phyloP scores from a whole-genome alignment of 1,139 yeast genomes.

The Yamadazyma diospyri region DNA sequence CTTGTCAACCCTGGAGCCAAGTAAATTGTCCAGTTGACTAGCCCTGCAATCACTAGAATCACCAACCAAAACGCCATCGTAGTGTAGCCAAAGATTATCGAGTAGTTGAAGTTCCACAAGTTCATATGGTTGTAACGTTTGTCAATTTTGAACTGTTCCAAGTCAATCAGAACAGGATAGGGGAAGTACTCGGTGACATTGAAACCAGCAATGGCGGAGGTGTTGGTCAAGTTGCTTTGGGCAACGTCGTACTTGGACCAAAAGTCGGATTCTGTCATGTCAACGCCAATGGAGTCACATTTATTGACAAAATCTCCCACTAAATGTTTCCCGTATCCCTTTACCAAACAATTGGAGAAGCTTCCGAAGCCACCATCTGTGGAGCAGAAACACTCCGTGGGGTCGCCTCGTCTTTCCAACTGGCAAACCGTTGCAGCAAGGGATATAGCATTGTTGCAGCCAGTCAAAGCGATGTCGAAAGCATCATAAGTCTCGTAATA shows the following conservation, averaged over 20 bases:
- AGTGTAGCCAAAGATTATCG: slow-evolving; percentile 48
- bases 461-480: slow-evolving; percentile 8
- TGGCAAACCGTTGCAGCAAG: slow-evolving; percentile 11
- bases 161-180: slow-evolving; percentile 13
- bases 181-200: slow-evolving; percentile 10
- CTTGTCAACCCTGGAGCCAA: slow-evolving; percentile 26
- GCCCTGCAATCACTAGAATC: slow-evolving; percentile 37
- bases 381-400: slow-evolving; percentile 16
- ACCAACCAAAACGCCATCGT: slow-evolving; percentile 47
- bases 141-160: slow-evolving; percentile 6
- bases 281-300: slow-evolving; percentile 11
- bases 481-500: slow-evolving; percentile 5
- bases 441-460: slow-evolving; percentile 9
- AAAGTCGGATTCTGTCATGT: slow-evolving; percentile 8
- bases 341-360: slow-evolving; percentile 18
- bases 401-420: neutral
- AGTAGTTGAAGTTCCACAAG: slow-evolving; percentile 13
- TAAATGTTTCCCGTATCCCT: slow-evolving; percentile 16
- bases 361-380: slow-evolving; percentile 19
- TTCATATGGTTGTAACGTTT: slow-evolving; percentile 5
- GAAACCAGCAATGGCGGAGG: slow-evolving; percentile 10
- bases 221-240: slow-evolving; percentile 8
- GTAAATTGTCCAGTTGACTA: slow-evolving; percentile 42
- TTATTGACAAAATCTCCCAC: slow-evolving; percentile 14
- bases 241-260: slow-evolving; percentile 12